Evolutionary conservation across 257 asterid genomes (phyloP).

Genomic region (Salvia miltiorrhiza): DNA sequence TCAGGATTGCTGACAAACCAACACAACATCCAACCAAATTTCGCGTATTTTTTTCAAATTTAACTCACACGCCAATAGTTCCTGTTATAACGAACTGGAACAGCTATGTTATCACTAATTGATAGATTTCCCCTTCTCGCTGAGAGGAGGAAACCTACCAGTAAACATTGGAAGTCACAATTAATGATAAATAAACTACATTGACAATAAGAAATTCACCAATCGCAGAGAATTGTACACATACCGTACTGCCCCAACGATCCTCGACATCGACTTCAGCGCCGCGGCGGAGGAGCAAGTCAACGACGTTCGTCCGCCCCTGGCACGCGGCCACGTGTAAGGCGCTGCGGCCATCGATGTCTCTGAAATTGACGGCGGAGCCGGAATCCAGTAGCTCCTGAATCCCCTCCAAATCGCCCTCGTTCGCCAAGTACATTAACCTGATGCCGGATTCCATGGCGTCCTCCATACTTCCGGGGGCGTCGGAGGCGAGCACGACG

Average conservation of each 20-base stretch:
- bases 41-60: background rate
- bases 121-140: background rate
- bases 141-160: background rate
- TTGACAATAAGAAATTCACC: constrained; percentile 2
- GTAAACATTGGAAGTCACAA: background rate
- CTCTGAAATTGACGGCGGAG: constrained; percentile 58
- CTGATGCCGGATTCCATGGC: constrained; percentile 57
- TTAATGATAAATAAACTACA: background rate
- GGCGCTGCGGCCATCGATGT: constrained; percentile 75
- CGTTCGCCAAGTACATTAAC: constrained; percentile 72
- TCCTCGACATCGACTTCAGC: constrained; percentile 60
- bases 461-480: constrained; percentile 25
- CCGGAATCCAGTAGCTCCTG: constrained; percentile 59
- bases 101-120: constrained; percentile 6
- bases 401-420: constrained; percentile 79
- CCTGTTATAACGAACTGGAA: background rate
- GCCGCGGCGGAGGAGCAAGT: constrained; percentile 51
- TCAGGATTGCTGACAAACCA: background rate
- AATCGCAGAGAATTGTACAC: background rate
- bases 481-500: constrained; percentile 16
- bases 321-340: constrained; percentile 87
- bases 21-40: constrained; percentile 4
- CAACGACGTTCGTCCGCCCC: constrained; percentile 54
- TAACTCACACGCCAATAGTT: background rate
- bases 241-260: constrained; percentile 96